Conservation (phyloP, 2,329 filamentous ascomycete species). For the Hymenotorrendiella dingleyae region DNA sequence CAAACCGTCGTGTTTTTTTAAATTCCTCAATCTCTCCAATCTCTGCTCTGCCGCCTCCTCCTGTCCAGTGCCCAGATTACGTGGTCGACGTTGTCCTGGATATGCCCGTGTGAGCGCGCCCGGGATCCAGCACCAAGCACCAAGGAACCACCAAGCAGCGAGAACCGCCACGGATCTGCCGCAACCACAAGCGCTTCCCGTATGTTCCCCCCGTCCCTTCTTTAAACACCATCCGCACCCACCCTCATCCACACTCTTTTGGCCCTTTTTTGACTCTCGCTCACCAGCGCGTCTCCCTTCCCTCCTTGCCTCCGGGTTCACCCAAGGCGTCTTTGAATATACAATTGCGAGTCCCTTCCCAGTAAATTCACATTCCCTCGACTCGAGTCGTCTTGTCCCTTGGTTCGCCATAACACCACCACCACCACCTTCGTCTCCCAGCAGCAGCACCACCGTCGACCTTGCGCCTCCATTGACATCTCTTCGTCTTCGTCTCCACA, state of each 20-base stretch:
- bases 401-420: not conserved
- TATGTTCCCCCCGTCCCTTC: not conserved
- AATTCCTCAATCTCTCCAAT: too few species aligned
- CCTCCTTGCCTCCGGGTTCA: slow-evolving; percentile 4
- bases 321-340: slow-evolving; percentile 10
- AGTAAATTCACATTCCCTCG: slow-evolving; percentile 6
- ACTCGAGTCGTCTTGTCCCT: slow-evolving; percentile 2
- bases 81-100: slow-evolving; percentile 9
- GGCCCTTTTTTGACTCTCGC: slow-evolving; percentile 1
- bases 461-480: too few species aligned
- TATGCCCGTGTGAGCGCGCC: slow-evolving; percentile 10
- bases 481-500: too few species aligned
- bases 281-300: slow-evolving; percentile 6
- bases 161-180: slow-evolving; percentile 16
- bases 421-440: too few species aligned
- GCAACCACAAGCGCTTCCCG: slow-evolving; percentile 19
- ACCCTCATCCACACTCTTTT: not conserved
- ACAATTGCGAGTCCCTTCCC: slow-evolving; percentile 8
- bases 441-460: too few species aligned
- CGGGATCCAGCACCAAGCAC: slow-evolving; percentile 15
- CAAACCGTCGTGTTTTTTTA: too few species aligned
- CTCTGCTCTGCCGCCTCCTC: not conserved
- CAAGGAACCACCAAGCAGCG: too few species aligned
- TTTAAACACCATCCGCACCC: slow-evolving; percentile 5
- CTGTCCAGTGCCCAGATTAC: slow-evolving; percentile 7